Evolutionary conservation across 495 filamentous ascomycete genomes (phyloP), one percentile per base, ranked within the genome.

Genomic region (Tuber magnatum): DNA sequence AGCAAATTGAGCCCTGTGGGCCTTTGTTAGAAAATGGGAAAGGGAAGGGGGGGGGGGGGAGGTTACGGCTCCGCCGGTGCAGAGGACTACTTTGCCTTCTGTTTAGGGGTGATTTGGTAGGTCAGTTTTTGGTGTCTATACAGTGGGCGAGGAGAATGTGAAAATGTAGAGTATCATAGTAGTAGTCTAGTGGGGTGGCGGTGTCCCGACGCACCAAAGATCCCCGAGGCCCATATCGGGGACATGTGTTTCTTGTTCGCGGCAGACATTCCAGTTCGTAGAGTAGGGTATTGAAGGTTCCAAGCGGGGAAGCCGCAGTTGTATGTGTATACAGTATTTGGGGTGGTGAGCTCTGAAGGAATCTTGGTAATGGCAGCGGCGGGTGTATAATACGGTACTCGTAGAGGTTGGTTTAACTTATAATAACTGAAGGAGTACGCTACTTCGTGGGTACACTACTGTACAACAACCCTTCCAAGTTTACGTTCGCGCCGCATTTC

Each of bases 61-160:
- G 22, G 91, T 91, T 71, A 94, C 94, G 1, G 93, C 93, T 72
- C 95, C 95, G 61, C 95, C 95, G 41, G 95, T 99, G 81, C 96
- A 96, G 86, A 98, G 94, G 78, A 97, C 88, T 32, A 98, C 94
- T 82, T 95, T 95, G 82, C 92, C 90, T 74, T 89, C 92, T 94
- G 81, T 10, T 18, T 80, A 12, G 35, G 35, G 28, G 38, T 73
- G 9, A 4, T 14, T 70, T 40, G 43, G 73, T 61, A 44, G 65
- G 9, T 61, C n/a, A 61, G 51, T 28, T 51, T 51, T 51, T 22
- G 24, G 22, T 24, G 43, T 39, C 39, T 68, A 39, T 3, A 68
- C 38, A 3, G 35, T 28, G 14, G 41, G 32, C 24, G 40, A 48
- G 22, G 24, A 61, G 24, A 61, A 32, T 10, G 22, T 7, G 51